phyloP scores from a whole-genome alignment of 352 stramenopile species.

The Pythium apleroticum region DNA sequence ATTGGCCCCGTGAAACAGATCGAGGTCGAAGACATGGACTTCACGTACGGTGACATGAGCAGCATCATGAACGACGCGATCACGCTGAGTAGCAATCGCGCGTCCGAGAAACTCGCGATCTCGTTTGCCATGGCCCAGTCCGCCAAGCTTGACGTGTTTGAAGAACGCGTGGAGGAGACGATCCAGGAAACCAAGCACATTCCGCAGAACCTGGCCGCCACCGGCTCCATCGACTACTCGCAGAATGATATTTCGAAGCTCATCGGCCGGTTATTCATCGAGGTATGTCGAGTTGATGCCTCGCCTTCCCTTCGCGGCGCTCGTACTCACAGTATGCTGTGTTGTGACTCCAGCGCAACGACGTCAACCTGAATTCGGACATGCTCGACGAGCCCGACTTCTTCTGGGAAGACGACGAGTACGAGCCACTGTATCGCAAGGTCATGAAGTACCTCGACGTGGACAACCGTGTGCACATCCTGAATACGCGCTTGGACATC shows the following conservation, averaged over 20 bases:
- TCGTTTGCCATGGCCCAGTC: slow-evolving; percentile 93
- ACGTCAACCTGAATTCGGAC: slow-evolving; percentile 94
- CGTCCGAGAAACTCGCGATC: slow-evolving; percentile 90
- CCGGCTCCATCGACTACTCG: slow-evolving; percentile 90
- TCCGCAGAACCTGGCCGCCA: slow-evolving; percentile 84
- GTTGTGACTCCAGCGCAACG: slow-evolving; percentile 60
- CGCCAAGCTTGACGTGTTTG: slow-evolving; percentile 92
- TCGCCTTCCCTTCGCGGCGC: no score
- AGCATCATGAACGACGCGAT: slow-evolving; percentile 84
- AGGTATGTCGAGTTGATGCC: no score
- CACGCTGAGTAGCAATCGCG: slow-evolving; percentile 73
- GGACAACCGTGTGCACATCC: slow-evolving; percentile 89
- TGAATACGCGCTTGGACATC: slow-evolving; percentile 94
- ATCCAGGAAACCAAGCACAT: slow-evolving; percentile 89
- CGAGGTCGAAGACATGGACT: slow-evolving; percentile 90
- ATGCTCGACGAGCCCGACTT: slow-evolving; percentile 94
- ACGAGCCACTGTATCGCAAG: slow-evolving; percentile 92
- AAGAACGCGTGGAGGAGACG: slow-evolving; percentile 87
- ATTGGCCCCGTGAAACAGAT: slow-evolving; percentile 76
- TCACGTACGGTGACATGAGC: slow-evolving; percentile 71
- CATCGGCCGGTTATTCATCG: slow-evolving; percentile 90
- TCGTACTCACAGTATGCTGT: not conserved
- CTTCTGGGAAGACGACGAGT: slow-evolving; percentile 92
- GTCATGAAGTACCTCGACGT: slow-evolving; percentile 93
- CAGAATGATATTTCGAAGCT: slow-evolving; percentile 90